Evolutionary conservation across 2,329 filamentous ascomycete genomes (phyloP).

Genomic region (Apiospora pterosperma): DNA sequence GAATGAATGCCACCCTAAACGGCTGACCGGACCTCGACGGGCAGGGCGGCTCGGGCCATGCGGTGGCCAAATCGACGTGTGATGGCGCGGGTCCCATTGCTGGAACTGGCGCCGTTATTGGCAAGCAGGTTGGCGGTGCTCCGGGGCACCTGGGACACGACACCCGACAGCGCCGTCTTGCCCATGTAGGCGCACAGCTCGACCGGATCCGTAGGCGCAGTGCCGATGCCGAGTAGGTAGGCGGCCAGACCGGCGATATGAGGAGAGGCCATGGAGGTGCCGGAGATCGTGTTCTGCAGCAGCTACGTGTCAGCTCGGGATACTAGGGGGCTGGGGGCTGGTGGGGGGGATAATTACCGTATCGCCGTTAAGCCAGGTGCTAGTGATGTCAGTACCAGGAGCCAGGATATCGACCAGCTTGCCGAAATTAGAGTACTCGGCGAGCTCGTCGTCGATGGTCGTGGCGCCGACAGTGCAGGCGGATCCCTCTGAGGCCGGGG

Average conservation of each 20-base stretch:
- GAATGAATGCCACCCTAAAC: not conserved
- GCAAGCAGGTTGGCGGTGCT: conserved; percentile 32
- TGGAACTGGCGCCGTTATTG: conserved; percentile 27
- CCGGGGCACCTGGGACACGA: conserved; percentile 32
- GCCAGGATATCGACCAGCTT: conserved; percentile 47
- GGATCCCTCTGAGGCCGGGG: conserved; percentile 44
- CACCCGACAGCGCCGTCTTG: conserved; percentile 34
- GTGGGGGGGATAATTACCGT: too few species aligned
- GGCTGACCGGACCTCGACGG: not conserved
- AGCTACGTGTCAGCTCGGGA: conserved; percentile 24
- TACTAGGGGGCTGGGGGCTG: too few species aligned
- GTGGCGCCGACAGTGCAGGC: conserved; percentile 53
- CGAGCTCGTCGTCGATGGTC: conserved; percentile 20
- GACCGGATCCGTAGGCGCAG: not conserved
- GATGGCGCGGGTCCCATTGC: not conserved
- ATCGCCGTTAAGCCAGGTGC: conserved; percentile 40
- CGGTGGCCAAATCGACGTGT: not conserved
- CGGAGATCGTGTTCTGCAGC: conserved; percentile 40
- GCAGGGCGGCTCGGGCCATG: not conserved
- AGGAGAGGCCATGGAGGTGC: conserved; percentile 40
- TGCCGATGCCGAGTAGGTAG: conserved; percentile 26
- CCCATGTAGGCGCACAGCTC: conserved; percentile 30
- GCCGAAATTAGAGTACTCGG: conserved; percentile 40
- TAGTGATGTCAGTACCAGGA: conserved; percentile 44
- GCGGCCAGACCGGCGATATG: conserved; percentile 32